Conservation (phyloP, 73 alveolate species). For the Symbiodinium natans region DNA sequence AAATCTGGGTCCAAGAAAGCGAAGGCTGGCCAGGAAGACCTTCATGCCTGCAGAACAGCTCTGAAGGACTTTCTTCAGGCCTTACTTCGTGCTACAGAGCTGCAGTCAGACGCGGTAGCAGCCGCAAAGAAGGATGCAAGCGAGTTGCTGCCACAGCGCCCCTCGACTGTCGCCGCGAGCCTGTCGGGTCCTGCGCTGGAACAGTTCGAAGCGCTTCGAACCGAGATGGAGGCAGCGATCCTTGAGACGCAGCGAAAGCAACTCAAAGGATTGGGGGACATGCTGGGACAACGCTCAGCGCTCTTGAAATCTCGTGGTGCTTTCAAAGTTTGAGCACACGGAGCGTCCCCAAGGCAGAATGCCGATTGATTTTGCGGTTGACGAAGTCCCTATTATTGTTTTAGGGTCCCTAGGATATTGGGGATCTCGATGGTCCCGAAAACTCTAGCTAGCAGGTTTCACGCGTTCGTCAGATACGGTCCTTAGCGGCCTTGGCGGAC, state of each 20-base stretch:
- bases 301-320: conserved; percentile 18
- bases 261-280: conserved; percentile 39
- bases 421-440: too few species aligned
- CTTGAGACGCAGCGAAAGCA: conserved; percentile 29
- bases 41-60: conserved; percentile 15
- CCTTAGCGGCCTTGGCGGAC: too few species aligned
- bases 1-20: conserved; percentile 36
- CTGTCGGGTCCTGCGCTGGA: neutral
- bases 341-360: neutral
- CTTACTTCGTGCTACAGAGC: conserved; percentile 2
- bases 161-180: neutral
- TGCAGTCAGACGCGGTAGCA: neutral
- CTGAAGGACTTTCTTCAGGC: conserved; percentile 27
- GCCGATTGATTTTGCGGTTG: neutral
- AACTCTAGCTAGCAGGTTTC: neutral
- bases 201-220: neutral
- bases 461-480: neutral
- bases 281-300: conserved; percentile 47
- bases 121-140: neutral
- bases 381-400: too few species aligned
- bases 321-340: neutral
- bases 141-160: neutral
- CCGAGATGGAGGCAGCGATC: neutral
- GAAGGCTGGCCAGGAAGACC: conserved; percentile 39
- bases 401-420: too few species aligned